Evolutionary conservation across 768 basidiomycete genomes (phyloP), one percentile per base, ranked within the genome.

Genomic region (Boletus eberwhitei): DNA sequence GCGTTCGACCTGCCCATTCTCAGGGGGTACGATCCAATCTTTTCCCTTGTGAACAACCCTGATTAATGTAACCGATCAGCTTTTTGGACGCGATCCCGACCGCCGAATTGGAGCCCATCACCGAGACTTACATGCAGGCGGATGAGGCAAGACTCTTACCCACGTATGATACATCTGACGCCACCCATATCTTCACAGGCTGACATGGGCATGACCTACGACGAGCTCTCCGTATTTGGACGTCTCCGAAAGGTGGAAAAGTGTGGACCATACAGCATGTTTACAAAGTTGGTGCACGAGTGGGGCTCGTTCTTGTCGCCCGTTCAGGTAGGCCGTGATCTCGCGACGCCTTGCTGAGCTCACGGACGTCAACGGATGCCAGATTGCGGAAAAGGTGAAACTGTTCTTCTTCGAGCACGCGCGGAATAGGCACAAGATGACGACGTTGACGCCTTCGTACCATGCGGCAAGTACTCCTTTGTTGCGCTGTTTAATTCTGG

Each of bases 161-260:
- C 40, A 19, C 36, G 22, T 17, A 41, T 49, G 32, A 39, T 46
- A 26, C 31, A 35, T 22, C 36, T 19, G 17, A 44, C 41, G 3
- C 13, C 24, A 48, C 51, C 63, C 29, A 48, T 37, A 42, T 46
- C 43, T 45, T 43, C 46, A 7, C 59, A 93, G 92, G 93, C 83
- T 17, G 96, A 98, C 64, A 98, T 98, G 96, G 96, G 96, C 9
- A 98, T 98, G 97, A 97, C 96, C 0, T 98, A 98, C 66, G 90
- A 98, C 61, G 97, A 98, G 62, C 78, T 99, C 19, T 95, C 93
- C 12, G 83, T 93, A 19, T 96, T 94, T 62, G 97, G 96, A 24
- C 79, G 95, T 29, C 79, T 99, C 24, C 84, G 97, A 49, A 98
- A 99, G 73, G 83, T 96, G 38, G 94, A 97, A 64, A 98, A 98